Base-by-base conservation (phyloP, 805 yeast species). In the Pichia eremophila region DNA sequence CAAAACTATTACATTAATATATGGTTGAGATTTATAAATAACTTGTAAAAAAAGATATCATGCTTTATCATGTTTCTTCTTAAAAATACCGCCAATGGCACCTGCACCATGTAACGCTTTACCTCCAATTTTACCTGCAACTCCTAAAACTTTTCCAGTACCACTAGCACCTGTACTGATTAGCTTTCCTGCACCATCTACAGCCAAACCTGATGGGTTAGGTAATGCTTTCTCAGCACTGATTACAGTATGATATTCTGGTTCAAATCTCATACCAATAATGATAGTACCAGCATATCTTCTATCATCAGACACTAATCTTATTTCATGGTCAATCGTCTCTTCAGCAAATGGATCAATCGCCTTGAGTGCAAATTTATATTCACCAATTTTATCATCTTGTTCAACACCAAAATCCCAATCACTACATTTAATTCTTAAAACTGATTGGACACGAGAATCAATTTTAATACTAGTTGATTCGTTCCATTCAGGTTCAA, bases 341-440 rank as follows among this genome's bases (percentile, higher is more conserved):
- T 68, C 64, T 27, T 75, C 74, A 7, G 65, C 58, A 46, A 74
- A 71, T 5, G 89, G 85, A 53, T 80, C 79, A 18, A 90, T 68
- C 14, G 78, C 77, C 0, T 76, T 63, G 48, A 91, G 67, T 11
- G 77, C 73, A 47, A 89, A 61, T 22, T 60, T 56, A 10, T 80
- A 85, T 32, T 69, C 70, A 48, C 98, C 95, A 47, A 93, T 72
- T 53, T 72, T 70, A 64, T 93, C 99, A 65, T 93, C 91, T 51
- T 77, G 78, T 49, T 81, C 88, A 41, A 87, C 81, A 55, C 96
- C 96, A 54, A 91, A 78, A 66, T 93, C 99, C 96, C 97, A 91
- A 63, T 93, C 99, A 59, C 61, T 73, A 15, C 85, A 78, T 48
- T 72, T 76, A 47, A 86, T 71, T 48, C 68, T 69, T 45, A 90